Base-by-base conservation (phyloP, 2,329 filamentous ascomycete genomes). In the Curvularia hawaiiensis region DNA sequence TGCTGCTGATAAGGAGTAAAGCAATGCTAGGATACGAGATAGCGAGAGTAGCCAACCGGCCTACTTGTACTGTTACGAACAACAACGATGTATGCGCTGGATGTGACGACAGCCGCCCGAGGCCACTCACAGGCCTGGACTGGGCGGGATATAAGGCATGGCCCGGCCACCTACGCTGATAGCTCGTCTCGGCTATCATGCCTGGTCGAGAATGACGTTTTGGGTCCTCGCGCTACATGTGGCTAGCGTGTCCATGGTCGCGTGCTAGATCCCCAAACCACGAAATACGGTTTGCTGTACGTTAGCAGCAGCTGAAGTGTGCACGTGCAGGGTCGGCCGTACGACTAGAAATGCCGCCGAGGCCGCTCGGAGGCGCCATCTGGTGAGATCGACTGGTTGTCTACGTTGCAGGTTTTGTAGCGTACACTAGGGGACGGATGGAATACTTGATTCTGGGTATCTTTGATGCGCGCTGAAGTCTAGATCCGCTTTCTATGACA, bases 391-490 rank as follows among this genome's bases (percentile, higher is more conserved):
- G 56, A 48, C 20, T 59, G 51, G 46, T 50, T 46, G 49, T 56
- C 50, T 53, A 59, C 50, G 58, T 47, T 52, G 24, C 61, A 52
- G 16, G 28, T 61, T 63, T 59, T 58, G 57, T 56, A 52, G 43
- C 35, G 58, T 59, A 52, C 54, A 51, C 41, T 54, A 53, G 48
- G 59, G 62, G 65, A 62, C 61, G 54, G 63, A 62, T 67, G 58
- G 43, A 51, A 62, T 63, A 59, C 59, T 63, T 60, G 50, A 54
- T 60, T 59, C 57, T 56, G 62, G 67, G 67, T 70, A 70, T 70
- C 66, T 58, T 66, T 56, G 56, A 65, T 63, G 64, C 61, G 56
- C 52, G 50, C 56, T 60, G 48, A 50, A 59, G 39, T 50, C 59
- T 58, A 51, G 54, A 58, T 56, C 46, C 44, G 47, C 52, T 46